Evolutionary conservation across 257 asterid species (phyloP).

Genomic region (Mitragyna speciosa): DNA sequence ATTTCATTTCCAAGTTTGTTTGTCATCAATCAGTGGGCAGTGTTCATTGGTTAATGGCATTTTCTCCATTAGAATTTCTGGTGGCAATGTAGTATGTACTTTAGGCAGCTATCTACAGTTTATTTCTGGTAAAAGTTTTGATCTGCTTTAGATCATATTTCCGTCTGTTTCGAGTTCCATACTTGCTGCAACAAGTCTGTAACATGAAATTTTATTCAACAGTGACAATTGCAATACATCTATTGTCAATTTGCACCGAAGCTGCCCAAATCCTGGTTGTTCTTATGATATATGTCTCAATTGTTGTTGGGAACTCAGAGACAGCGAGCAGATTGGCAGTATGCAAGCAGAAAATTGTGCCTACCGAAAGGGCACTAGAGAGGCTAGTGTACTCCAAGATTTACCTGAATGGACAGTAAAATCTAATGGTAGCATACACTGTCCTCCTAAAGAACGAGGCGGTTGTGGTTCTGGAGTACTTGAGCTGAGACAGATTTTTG

Average conservation of each 20-base stretch:
- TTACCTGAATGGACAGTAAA: slow-evolving; percentile 50
- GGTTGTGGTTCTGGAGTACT: slow-evolving; percentile 68
- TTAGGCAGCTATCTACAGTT: background rate
- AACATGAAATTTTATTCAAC: slow-evolving; percentile 33
- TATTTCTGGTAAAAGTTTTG: background rate
- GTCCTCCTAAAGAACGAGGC: slow-evolving; percentile 69
- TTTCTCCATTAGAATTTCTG: background rate
- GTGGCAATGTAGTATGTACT: background rate
- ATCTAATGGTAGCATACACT: slow-evolving; percentile 52
- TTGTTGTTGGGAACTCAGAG: slow-evolving; percentile 75
- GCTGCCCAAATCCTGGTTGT: slow-evolving; percentile 64
- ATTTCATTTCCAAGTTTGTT: background rate
- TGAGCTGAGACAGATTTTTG: slow-evolving; percentile 50
- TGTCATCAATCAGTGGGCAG: background rate
- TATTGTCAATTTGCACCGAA: slow-evolving; percentile 70
- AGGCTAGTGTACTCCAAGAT: slow-evolving; percentile 17
- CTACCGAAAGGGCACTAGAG: background rate
- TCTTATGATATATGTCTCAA: slow-evolving; percentile 65
- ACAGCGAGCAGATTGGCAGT: slow-evolving; percentile 48
- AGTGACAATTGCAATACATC: slow-evolving; percentile 84
- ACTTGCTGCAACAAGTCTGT: slow-evolving; percentile 16
- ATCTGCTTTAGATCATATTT: background rate
- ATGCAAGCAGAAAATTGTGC: slow-evolving; percentile 25
- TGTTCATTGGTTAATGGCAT: background rate
- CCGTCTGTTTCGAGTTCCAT: slow-evolving; percentile 13